A percentile compares a stretch with the other conserved stretches of the same genome.
Evolutionary conservation across 331 rosid species (phyloP).

Genomic region (Spiraea crenata): DNA sequence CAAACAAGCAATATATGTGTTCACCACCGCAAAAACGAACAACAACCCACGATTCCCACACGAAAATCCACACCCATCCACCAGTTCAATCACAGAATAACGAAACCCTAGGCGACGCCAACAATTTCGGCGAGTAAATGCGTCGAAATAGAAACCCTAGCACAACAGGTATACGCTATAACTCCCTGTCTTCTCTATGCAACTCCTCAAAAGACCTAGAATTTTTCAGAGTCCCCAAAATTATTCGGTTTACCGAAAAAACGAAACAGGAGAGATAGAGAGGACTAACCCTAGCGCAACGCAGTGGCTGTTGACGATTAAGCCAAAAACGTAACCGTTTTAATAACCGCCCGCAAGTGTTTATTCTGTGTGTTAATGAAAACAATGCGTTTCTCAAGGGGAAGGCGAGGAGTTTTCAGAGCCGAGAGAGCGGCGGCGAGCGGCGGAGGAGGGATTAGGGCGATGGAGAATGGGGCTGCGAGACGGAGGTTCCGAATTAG

Average conservation of each 20-base stretch:
- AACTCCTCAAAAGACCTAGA: conserved; percentile 41
- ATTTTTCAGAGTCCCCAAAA: conserved; percentile 33
- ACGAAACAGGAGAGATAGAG: conserved; percentile 11
- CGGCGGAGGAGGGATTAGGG: conserved; percentile 13
- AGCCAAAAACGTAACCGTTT: conserved; percentile 52
- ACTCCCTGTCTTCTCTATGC: background rate
- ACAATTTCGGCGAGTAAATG: conserved; percentile 31
- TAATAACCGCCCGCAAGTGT: conserved; percentile 39
- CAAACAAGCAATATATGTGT: conserved; percentile 6
- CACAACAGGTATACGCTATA: background rate
- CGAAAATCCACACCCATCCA: conserved; percentile 37
- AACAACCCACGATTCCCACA: conserved; percentile 13
- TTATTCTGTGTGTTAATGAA: conserved; percentile 21
- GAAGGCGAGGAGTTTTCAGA: background rate
- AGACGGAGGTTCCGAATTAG: conserved; percentile 29
- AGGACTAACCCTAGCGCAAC: conserved; percentile 69
- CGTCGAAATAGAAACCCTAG: conserved; percentile 58
- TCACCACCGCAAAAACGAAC: conserved; percentile 24
- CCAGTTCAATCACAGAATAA: conserved; percentile 20
- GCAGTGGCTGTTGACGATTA: conserved; percentile 40
- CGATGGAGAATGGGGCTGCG: conserved; percentile 29
- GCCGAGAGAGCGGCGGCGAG: background rate
- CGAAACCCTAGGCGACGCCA: conserved; percentile 38
- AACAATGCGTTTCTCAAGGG: conserved; percentile 45
- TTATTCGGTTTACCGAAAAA: conserved; percentile 15